Base-by-base conservation (phyloP, 176 grass and related monocot genomes). In the Eragrostis nindensis region DNA sequence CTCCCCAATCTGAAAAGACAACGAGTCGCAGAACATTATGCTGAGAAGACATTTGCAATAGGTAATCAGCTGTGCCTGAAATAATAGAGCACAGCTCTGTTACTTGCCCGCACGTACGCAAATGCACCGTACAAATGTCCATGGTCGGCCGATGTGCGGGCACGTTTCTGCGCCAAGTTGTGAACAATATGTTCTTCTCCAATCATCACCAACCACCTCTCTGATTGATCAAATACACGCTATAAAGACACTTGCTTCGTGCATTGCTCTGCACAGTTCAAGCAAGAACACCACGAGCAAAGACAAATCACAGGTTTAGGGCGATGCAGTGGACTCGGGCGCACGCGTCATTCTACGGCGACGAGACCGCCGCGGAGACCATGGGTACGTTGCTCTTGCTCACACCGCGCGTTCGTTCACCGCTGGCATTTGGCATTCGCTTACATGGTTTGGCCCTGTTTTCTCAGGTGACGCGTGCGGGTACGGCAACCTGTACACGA, bases 381-480 rank as follows among this genome's bases (percentile, higher is more conserved):
- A n/a, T n/a, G n/a, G n/a, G n/a, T n/a, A n/a, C n/a, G n/a, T n/a
- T n/a, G n/a, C n/a, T n/a, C n/a, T n/a, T n/a, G n/a, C n/a, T n/a
- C n/a, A n/a, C n/a, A n/a, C n/a, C n/a, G n/a, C n/a, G n/a, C n/a
- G n/a, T n/a, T n/a, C n/a, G n/a, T n/a, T n/a, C n/a, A n/a, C n/a
- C n/a, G n/a, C n/a, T n/a, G n/a, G n/a, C n/a, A n/a, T n/a, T n/a
- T n/a, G n/a, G n/a, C n/a, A n/a, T n/a, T n/a, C n/a, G n/a, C n/a
- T n/a, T n/a, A n/a, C n/a, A n/a, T n/a, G n/a, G n/a, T n/a, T n/a
- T n/a, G n/a, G n/a, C n/a, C n/a, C n/a, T n/a, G n/a, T n/a, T n/a
- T n/a, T n/a, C 1, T 11, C 84, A 98, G 95, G 86, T 9, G 92
- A 92, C 19, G 96, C 90, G 39, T 98, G 92, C 59, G 92, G 96